phyloP scores from a whole-genome alignment of 164 flowering plant species.

The Amborella trichopoda region DNA sequence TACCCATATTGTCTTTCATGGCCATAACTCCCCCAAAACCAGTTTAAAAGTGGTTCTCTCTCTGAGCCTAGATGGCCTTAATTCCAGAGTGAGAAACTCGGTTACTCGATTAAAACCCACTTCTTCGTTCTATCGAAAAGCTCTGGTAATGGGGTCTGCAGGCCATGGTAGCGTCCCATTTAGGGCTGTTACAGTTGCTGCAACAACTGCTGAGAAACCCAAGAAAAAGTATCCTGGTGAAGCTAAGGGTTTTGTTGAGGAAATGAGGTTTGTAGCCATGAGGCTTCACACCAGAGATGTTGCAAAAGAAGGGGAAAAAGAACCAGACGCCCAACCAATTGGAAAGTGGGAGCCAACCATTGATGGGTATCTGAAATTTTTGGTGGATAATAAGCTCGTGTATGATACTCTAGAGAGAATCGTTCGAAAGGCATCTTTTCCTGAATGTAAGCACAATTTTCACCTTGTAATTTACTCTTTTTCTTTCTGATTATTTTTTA shows the following conservation, averaged over 20 bases:
- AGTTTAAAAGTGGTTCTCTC: no score
- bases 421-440: constrained; percentile 45
- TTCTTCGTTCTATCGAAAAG: background rate
- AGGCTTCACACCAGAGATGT: constrained; percentile 86
- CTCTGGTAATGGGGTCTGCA: background rate
- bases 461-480: no score
- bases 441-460: constrained; percentile 46
- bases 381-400: constrained; percentile 87
- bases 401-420: constrained; percentile 82
- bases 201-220: constrained; percentile 48
- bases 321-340: constrained; percentile 33
- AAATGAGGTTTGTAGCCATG: constrained; percentile 95
- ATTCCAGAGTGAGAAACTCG: background rate
- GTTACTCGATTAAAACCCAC: background rate
- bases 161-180: background rate
- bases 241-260: constrained; percentile 89
- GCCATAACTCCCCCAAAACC: no score
- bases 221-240: constrained; percentile 64
- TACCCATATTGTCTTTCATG: no score
- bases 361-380: constrained; percentile 78
- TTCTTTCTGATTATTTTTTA: no score
- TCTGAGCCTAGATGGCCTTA: background rate
- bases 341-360: constrained; percentile 71
- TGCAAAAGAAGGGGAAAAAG: constrained; percentile 84
- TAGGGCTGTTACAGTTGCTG: constrained; percentile 15